Base-by-base conservation (phyloP, 225 moss, liverwort and hornwort genomes). In the Physcomitrellopsis africana region DNA sequence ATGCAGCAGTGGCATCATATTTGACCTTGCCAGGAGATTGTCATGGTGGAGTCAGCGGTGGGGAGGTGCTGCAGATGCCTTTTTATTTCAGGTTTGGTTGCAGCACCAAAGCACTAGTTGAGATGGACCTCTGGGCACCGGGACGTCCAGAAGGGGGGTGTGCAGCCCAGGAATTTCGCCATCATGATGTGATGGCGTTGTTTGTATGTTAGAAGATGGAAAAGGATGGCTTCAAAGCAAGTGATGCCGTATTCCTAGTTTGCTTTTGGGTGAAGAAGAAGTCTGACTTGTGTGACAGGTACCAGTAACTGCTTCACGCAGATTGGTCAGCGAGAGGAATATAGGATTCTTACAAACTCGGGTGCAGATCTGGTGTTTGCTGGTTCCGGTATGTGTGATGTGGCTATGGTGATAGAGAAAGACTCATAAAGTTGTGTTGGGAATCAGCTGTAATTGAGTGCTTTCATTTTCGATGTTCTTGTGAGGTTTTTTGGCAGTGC, bases 151-250 rank as follows among this genome's bases (percentile, higher is more conserved):
- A 32, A 37, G 11, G 65, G 55, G 32, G 32, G 32, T 37, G 32
- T 37, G 32, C 32, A 37, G 32, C 32, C 32, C 46, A 51, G 55
- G 45, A 42, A 43, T 48, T 29, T 74, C 51, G 76, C 64, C 72
- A 80, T 77, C 74, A 76, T 81, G 85, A 81, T 72, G 81, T 70
- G 85, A 81, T 68, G 64, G 81, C 41, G 48, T 60, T 64, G 64
- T 68, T 81, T 81, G 85, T 85, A 78, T 81, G 85, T 16, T 74
- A 47, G 69, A 49, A 55, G 9, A 13, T 10, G 65, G 80, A 81
- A 22, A 75, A 37, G 32, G 71, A 77, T 66, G 42, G 74, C 70
- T 37, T 37, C 32, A 37, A 37, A 37, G 32, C 32, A 37, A 37
- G 32, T 37, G 32, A 37, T 74, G 61, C 82, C 56, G 72, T 79